Evolutionary conservation across 768 basidiomycete species (phyloP), one percentile per base, ranked within the genome.

Genomic region (Sistotremastrum suecicum): DNA sequence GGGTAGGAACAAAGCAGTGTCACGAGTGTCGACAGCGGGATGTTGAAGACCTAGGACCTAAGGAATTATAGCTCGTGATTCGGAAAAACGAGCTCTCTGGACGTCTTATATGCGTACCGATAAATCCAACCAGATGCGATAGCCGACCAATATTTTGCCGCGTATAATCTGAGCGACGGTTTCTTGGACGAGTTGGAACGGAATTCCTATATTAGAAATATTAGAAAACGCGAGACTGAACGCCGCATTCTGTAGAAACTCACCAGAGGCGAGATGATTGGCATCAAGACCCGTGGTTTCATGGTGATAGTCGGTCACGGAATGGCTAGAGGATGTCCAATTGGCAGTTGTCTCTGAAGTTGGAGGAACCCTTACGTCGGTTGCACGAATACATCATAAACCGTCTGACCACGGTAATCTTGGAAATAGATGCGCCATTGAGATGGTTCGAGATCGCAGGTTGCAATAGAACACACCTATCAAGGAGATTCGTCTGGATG

Each of bases 71-170:
- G 20, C 20, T 20, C 20, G 32, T 36, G 43, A 29, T 37, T 34
- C 36, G 37, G 8, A 42, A 44, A 7, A 37, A 9, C 37, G 37
- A 38, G 37, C 10, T 12, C 1, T 38, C 10, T 10, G 37, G 10
- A 38, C 37, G 10, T 37, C 8, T 20, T 8, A 39, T 9, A 42
- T 8, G 11, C 38, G 42, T 52, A 72, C 75, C 41, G 74, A 74
- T 48, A 76, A 58, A 50, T 72, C 69, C 37, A 65, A 60, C 74
- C 74, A 76, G 12, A 76, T 55, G 33, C 63, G 59, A 53, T 77
- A 68, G n/a, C 76, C 75, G n/a, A 77, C 64, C 30, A 77, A 56
- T 11, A 76, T 66, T 51, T 72, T 75, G 48, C 64, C 60, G 11
- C 54, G 57, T 42, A 76, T 63, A 39, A 71, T 51, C n/a, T 54